A percentile compares a stretch with the other conserved stretches of the same genome.
Conservation (phyloP, 2,329 filamentous ascomycete genomes). For the Alternaria burnsii region DNA sequence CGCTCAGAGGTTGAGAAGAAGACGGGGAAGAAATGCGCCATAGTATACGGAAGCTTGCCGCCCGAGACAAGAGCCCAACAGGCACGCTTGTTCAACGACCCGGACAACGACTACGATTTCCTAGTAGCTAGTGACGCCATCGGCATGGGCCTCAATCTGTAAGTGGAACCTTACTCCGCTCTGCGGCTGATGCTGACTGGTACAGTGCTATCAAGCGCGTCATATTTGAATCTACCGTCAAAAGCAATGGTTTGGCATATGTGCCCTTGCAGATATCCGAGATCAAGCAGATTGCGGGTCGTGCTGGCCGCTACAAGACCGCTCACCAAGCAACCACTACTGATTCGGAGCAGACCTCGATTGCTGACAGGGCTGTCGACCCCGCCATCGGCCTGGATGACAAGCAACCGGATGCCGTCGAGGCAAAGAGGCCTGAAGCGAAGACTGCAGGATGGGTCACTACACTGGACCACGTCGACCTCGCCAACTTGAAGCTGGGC, state of each 20-base stretch:
- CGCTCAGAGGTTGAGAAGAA: constrained; percentile 78
- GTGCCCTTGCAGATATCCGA: constrained; percentile 74
- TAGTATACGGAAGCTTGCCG: constrained; percentile 90
- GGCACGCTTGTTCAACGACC: constrained; percentile 92
- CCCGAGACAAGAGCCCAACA: constrained; percentile 93
- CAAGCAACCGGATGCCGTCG: constrained; percentile 4
- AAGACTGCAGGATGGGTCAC: constrained; percentile 76
- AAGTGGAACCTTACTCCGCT: constrained; percentile 46
- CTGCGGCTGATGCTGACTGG: constrained; percentile 19
- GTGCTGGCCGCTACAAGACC: constrained; percentile 85
- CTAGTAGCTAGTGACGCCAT: constrained; percentile 95
- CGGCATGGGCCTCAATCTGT: constrained; percentile 95
- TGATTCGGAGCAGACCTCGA: constrained; percentile 26
- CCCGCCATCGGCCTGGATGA: constrained; percentile 33
- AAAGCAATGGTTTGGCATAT: constrained; percentile 70
- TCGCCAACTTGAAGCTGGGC: constrained; percentile 67
- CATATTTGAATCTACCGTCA: constrained; percentile 81
- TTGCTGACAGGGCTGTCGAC: constrained; percentile 15
- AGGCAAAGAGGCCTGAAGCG: constrained; percentile 6
- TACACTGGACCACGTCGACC: constrained; percentile 75
- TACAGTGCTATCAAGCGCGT: constrained; percentile 80
- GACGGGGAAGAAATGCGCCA: constrained; percentile 83
- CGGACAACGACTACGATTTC: constrained; percentile 93
- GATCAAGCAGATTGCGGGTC: constrained; percentile 92
- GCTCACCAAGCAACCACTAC: constrained; percentile 64